Conservation (phyloP, 306 rosid species). For the Castanospermum australe region DNA sequence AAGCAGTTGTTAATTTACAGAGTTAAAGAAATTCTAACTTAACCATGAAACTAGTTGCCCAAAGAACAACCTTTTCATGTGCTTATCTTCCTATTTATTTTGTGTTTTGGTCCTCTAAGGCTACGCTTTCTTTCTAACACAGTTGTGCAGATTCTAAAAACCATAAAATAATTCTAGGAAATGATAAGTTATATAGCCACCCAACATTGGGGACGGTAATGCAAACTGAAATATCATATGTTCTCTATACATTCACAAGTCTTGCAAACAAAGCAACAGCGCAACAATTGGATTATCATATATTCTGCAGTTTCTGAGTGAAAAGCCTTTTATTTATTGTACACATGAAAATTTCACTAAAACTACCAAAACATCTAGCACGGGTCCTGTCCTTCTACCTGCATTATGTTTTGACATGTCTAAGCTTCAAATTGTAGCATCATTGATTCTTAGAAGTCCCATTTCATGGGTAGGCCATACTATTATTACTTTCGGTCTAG, state of each 20-base stretch:
- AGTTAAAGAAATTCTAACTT: not conserved
- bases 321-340: not conserved
- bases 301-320: not conserved
- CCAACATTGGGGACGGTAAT: not conserved
- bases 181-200: not conserved
- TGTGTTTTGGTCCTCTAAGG: not conserved
- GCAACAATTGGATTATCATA: not conserved
- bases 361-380: not conserved
- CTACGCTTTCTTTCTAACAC: not conserved
- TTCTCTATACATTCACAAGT: not conserved
- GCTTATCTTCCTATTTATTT: not conserved
- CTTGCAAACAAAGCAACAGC: not conserved
- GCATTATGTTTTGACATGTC: slow-evolving; percentile 8
- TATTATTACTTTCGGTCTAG: not conserved
- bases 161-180: not conserved
- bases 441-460: too few relatives aligned
- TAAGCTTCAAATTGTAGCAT: not conserved
- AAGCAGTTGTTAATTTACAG: not conserved
- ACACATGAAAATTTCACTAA: not conserved
- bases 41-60: not conserved
- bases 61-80: not conserved
- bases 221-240: not conserved
- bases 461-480: too few relatives aligned
- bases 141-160: not conserved
- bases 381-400: not conserved